Conservation (phyloP, 225 moss, liverwort and hornwort species). For the Anthoceros angustus region DNA sequence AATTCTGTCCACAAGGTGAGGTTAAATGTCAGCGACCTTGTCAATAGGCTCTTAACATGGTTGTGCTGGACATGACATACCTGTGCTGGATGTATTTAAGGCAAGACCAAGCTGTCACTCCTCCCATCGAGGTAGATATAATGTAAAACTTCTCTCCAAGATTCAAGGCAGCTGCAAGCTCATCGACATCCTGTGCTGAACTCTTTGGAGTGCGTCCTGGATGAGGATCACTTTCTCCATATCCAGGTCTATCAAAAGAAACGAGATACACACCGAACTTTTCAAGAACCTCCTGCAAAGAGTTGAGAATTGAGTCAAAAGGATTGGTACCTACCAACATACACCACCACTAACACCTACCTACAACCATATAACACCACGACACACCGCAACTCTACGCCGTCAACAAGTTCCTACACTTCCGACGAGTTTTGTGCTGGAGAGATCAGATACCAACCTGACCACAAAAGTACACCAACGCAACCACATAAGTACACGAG, state of each 20-base stretch:
- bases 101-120: conserved; percentile 52
- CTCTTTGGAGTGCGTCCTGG: conserved; percentile 42
- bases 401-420: no score
- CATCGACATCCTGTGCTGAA: conserved; percentile 65
- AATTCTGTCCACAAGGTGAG: conserved; percentile 16
- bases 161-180: conserved; percentile 61
- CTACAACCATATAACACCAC: no score
- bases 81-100: conserved; percentile 72
- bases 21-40: not conserved
- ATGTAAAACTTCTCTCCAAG: conserved; percentile 53
- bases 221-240: conserved; percentile 84
- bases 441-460: not conserved
- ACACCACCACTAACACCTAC: no score
- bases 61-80: conserved; percentile 9
- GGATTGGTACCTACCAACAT: not conserved
- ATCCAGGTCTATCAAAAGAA: conserved; percentile 75
- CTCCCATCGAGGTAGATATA: conserved; percentile 39
- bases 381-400: no score
- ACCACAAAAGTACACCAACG: not conserved
- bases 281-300: conserved; percentile 7
- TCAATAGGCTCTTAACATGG: not conserved
- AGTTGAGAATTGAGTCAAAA: not conserved
- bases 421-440: no score
- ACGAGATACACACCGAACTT: conserved; percentile 63
- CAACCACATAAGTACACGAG: not conserved